Evolutionary conservation across 495 filamentous ascomycete species (phyloP).

Genomic region (Tetracladium marchalianum): DNA sequence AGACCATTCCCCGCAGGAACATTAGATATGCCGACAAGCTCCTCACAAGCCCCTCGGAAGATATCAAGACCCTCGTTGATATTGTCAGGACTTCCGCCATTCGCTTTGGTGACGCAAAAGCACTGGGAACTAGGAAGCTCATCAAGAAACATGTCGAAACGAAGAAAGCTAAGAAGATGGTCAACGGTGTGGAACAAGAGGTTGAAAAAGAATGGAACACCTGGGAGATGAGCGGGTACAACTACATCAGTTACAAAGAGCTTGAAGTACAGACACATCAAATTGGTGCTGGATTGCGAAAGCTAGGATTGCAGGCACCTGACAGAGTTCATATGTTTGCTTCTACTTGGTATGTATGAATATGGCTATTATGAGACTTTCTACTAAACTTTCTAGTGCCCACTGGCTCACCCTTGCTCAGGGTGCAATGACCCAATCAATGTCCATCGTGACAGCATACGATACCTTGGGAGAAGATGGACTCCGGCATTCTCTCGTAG

Average conservation of each 20-base stretch:
- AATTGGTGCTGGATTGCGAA: conserved; percentile 45
- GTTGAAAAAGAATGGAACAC: conserved; percentile 58
- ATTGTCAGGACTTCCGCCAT: conserved; percentile 41
- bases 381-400: conserved; percentile 35
- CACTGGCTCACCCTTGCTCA: conserved; percentile 73
- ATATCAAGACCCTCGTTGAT: conserved; percentile 47
- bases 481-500: conserved; percentile 76
- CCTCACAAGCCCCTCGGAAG: conserved; percentile 34
- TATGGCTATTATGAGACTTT: background rate
- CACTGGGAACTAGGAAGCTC: conserved; percentile 47
- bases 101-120: conserved; percentile 45
- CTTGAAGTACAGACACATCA: conserved; percentile 41
- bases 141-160: conserved; percentile 48
- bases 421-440: conserved; percentile 73
- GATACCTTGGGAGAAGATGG: conserved; percentile 94
- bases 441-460: conserved; percentile 92
- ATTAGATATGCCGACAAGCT: conserved; percentile 41
- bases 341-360: conserved; percentile 31
- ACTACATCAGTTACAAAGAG: conserved; percentile 50
- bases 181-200: conserved; percentile 48
- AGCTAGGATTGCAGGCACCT: conserved; percentile 37
- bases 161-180: conserved; percentile 54
- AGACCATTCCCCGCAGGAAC: conserved; percentile 54
- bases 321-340: conserved; percentile 53
- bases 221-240: conserved; percentile 53